phyloP scores from a whole-genome alignment of 441 rosid genomes.

The Euphorbia celastroides region DNA sequence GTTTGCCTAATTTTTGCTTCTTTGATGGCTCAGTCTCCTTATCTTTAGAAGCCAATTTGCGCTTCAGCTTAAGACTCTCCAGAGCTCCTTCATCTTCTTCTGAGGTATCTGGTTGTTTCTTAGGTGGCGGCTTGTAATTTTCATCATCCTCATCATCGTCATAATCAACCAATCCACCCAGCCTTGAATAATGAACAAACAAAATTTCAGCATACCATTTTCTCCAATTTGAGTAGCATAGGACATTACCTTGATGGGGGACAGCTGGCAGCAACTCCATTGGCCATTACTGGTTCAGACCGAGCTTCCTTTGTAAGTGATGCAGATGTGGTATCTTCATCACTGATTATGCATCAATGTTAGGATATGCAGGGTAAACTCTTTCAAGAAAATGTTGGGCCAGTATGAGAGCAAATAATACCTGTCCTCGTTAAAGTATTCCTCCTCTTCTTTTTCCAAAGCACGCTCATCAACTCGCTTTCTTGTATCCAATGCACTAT shows the following conservation, averaged over 20 bases:
- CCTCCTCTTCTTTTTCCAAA: constrained; percentile 94
- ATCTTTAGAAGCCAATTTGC: constrained; percentile 53
- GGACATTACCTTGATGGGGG: constrained; percentile 54
- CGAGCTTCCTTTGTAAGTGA: constrained; percentile 53
- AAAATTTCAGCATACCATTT: background rate
- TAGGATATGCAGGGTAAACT: constrained; percentile 17
- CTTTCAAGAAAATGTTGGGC: constrained; percentile 2
- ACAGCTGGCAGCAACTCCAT: constrained; percentile 64
- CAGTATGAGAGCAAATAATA: constrained; percentile 18
- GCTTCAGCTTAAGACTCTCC: constrained; percentile 67
- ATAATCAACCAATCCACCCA: constrained; percentile 89
- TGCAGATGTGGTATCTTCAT: constrained; percentile 87
- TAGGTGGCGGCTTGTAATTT: constrained; percentile 84
- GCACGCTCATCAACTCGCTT: constrained; percentile 86
- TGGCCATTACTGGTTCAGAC: constrained; percentile 51
- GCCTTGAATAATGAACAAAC: constrained; percentile 41
- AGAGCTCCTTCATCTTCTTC: constrained; percentile 73
- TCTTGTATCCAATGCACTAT: constrained; percentile 52
- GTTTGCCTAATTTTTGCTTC: constrained; percentile 63
- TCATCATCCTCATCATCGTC: constrained; percentile 97
- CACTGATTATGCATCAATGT: constrained; percentile 44
- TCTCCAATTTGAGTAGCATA: constrained; percentile 15
- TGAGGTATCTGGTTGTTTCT: constrained; percentile 49
- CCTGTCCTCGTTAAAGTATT: constrained; percentile 97
- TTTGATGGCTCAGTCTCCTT: constrained; percentile 61